Evolutionary conservation across 305 asterid species (phyloP).

Genomic region (Solanum hybrid): DNA sequence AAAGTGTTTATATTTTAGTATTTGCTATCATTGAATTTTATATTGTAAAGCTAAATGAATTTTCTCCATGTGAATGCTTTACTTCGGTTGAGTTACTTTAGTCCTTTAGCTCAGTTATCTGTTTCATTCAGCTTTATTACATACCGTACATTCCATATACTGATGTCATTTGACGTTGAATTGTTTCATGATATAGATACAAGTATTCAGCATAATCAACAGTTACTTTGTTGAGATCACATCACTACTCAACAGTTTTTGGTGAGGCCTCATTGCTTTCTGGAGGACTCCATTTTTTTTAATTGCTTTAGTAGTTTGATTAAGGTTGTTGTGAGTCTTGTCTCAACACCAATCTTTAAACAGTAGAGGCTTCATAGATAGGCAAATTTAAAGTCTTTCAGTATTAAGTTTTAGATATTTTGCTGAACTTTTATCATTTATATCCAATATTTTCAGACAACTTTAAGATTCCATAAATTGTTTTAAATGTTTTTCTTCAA

Average conservation of each 20-base stretch:
- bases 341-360: not conserved
- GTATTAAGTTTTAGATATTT: not conserved
- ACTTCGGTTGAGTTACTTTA: not conserved
- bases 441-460: too few species aligned
- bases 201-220: not conserved
- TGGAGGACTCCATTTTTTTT: not conserved
- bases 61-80: not conserved
- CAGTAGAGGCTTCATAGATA: not conserved
- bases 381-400: not conserved
- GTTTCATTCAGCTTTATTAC: too few species aligned
- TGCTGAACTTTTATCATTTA: not conserved
- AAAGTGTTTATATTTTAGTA: not conserved
- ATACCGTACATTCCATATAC: not conserved
- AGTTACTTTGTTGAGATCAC: not conserved
- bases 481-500: not conserved
- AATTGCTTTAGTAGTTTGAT: not conserved
- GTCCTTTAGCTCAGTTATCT: not conserved
- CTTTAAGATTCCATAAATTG: not conserved
- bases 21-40: too few species aligned
- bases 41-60: not conserved
- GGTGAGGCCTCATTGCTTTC: not conserved
- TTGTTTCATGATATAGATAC: too few species aligned
- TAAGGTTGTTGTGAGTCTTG: not conserved
- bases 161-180: not conserved
- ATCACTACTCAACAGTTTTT: not conserved